phyloP scores from a whole-genome alignment of 192 early-diverging fungal genomes.

The Coemansia sp. region DNA sequence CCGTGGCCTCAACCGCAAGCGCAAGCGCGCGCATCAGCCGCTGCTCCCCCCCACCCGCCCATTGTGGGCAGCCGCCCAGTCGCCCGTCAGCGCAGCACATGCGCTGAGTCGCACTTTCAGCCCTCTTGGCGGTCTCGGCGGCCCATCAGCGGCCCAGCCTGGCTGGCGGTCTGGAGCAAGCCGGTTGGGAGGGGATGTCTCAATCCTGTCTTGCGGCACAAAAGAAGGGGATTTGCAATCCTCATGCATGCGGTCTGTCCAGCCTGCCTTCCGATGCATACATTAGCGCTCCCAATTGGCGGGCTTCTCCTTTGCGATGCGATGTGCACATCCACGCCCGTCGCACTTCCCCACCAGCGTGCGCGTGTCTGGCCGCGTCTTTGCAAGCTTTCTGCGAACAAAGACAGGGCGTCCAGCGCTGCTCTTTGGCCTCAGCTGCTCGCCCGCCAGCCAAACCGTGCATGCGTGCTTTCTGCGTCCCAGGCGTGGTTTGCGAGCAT shows the following conservation, averaged over 20 bases:
- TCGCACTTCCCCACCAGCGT: not conserved
- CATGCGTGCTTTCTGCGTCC: not conserved
- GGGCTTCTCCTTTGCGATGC: not conserved
- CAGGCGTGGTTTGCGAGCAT: not conserved
- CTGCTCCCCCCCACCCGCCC: no score
- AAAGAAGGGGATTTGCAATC: constrained; percentile 42
- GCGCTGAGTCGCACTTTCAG: no score
- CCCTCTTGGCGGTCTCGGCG: no score
- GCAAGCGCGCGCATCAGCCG: not conserved
- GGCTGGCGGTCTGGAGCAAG: not conserved
- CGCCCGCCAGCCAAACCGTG: no score
- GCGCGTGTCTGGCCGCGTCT: not conserved
- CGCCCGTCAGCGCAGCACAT: no score
- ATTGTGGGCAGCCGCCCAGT: no score
- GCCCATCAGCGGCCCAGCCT: not conserved
- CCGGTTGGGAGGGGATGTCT: not conserved
- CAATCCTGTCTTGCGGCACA: constrained; percentile 3
- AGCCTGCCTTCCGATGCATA: constrained; percentile 17
- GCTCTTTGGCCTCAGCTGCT: not conserved
- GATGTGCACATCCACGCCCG: not conserved
- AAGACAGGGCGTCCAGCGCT: not conserved
- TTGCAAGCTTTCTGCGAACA: not conserved
- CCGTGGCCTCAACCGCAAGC: not conserved
- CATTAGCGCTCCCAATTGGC: constrained; percentile 11
- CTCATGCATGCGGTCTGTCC: constrained; percentile 45